phyloP scores from a whole-genome alignment of 306 rosid species.

The Begonia fuchsioides region DNA sequence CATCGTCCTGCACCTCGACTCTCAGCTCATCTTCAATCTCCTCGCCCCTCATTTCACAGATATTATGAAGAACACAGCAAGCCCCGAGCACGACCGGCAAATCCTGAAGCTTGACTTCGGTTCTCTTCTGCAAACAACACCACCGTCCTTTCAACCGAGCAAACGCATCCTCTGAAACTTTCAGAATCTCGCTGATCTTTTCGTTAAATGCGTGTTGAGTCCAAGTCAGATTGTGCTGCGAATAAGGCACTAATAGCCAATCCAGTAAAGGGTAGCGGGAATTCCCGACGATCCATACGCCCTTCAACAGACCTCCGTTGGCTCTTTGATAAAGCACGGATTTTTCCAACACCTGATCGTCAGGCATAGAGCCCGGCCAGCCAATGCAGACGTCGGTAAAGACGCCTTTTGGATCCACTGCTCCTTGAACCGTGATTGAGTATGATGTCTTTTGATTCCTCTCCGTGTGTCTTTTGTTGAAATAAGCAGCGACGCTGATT shows the following conservation, averaged over 20 bases:
- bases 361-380: constrained; percentile 96
- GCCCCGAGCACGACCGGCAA: constrained; percentile 89
- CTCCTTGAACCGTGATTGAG: constrained; percentile 87
- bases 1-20: constrained; percentile 59
- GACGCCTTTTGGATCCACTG: constrained; percentile 60
- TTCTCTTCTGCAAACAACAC: constrained; percentile 72
- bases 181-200: constrained; percentile 71
- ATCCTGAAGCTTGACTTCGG: constrained; percentile 86
- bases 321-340: constrained; percentile 67
- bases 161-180: constrained; percentile 55
- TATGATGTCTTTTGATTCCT: constrained; percentile 85
- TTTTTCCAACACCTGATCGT: constrained; percentile 72
- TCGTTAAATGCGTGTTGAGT: constrained; percentile 87
- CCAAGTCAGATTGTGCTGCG: constrained; percentile 75
- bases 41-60: constrained; percentile 66
- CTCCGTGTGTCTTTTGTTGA: constrained; percentile 76
- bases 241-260: constrained; percentile 84
- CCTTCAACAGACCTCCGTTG: constrained; percentile 45
- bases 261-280: constrained; percentile 72
- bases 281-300: constrained; percentile 69
- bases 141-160: constrained; percentile 78
- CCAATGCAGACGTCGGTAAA: constrained; percentile 84
- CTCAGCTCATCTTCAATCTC: constrained; percentile 38
- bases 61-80: constrained; percentile 85
- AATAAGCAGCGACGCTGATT: constrained; percentile 73